phyloP scores from a whole-genome alignment of 257 asterid genomes.

The Avicennia marina region DNA sequence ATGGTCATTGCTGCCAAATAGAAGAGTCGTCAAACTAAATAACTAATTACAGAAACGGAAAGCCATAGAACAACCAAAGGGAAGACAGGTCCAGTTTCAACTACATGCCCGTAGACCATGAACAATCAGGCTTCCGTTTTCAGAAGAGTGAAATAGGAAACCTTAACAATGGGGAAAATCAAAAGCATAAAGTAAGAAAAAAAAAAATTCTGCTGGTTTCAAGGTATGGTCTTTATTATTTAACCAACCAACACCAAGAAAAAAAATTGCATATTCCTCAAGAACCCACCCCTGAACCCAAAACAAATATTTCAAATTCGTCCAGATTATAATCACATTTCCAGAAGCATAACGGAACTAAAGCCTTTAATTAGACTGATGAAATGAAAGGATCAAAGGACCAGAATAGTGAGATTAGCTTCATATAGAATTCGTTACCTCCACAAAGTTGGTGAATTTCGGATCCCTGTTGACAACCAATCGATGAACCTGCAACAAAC shows the following conservation, averaged over 20 bases:
- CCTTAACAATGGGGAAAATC: background rate
- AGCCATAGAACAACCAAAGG: too few species aligned
- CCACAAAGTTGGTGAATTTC: conserved; percentile 77
- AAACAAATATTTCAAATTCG: background rate
- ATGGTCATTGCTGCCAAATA: too few species aligned
- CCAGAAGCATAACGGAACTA: background rate
- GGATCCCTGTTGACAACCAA: conserved; percentile 69
- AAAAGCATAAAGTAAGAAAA: background rate
- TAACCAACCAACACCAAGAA: background rate
- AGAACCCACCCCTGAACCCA: too few species aligned
- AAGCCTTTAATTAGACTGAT: background rate
- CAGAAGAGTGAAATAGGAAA: too few species aligned
- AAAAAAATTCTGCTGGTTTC: too few species aligned
- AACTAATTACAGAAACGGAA: background rate
- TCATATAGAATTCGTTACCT: conserved; percentile 29
- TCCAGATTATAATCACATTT: background rate
- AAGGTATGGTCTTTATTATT: background rate
- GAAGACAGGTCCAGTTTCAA: too few species aligned
- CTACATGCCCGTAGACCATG: too few species aligned
- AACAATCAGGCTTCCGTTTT: too few species aligned
- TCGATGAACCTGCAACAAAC: conserved; percentile 50
- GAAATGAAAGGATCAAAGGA: background rate
- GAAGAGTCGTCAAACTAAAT: too few species aligned
- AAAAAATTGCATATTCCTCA: too few species aligned
- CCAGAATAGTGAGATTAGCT: too few species aligned